A percentile compares a stretch with the other conserved stretches of the same genome.
Conservation (phyloP, 2,329 filamentous ascomycete species). For the Trichophyton benhamiae region DNA sequence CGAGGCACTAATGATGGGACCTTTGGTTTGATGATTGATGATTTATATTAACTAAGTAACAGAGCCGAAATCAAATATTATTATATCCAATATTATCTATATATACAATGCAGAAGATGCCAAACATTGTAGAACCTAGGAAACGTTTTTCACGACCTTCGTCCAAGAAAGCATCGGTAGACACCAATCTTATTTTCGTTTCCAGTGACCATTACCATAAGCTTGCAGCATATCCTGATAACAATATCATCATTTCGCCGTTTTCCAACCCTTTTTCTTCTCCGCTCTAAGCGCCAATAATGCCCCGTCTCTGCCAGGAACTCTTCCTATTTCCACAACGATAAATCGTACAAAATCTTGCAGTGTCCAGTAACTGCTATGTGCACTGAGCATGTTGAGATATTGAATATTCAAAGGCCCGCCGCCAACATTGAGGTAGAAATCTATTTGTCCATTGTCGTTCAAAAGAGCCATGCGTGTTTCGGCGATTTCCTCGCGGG, state of each 20-base stretch:
- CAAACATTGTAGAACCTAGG: neutral
- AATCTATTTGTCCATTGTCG: slow-evolving; percentile 94
- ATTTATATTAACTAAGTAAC: neutral
- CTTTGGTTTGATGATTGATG: slow-evolving; percentile 20
- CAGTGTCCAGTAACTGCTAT: slow-evolving; percentile 86
- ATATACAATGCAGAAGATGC: neutral
- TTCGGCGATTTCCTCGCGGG: slow-evolving; percentile 81
- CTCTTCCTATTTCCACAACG: slow-evolving; percentile 73
- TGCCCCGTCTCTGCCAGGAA: slow-evolving; percentile 51
- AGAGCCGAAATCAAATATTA: neutral
- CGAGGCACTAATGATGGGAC: slow-evolving; percentile 68
- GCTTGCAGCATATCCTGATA: neutral
- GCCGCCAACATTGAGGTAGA: slow-evolving; percentile 67
- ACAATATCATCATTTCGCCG: slow-evolving; percentile 12
- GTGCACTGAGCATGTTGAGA: slow-evolving; percentile 89
- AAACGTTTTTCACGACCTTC: neutral
- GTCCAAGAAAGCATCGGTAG: neutral
- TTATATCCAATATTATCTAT: neutral
- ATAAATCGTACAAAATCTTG: slow-evolving; percentile 82
- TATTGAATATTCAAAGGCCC: slow-evolving; percentile 92
- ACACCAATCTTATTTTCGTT: neutral
- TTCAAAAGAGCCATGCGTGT: slow-evolving; percentile 78
- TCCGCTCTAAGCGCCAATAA: slow-evolving; percentile 42
- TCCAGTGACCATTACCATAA: neutral
- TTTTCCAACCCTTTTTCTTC: slow-evolving; percentile 42